A percentile compares a stretch with the other conserved stretches of the same genome.
Conservation (phyloP, 2,329 filamentous ascomycete genomes). For the Trematosphaeria pertusa region DNA sequence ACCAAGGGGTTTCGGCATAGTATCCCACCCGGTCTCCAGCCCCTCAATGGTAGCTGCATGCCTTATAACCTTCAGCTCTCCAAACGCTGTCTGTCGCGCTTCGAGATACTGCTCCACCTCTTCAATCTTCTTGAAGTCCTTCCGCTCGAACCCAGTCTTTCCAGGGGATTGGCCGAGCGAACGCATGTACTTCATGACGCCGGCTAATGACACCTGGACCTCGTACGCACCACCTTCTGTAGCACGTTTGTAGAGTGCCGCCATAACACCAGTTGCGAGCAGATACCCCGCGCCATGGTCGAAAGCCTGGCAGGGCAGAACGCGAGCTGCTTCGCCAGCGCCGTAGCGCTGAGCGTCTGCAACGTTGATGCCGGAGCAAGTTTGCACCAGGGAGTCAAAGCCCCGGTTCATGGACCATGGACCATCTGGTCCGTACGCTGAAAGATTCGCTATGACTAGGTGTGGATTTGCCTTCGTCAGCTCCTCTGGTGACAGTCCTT, state of each 20-base stretch:
- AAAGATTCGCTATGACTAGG: constrained; percentile 60
- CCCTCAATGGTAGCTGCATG: constrained; percentile 59
- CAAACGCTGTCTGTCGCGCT: constrained; percentile 54
- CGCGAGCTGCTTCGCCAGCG: constrained; percentile 48
- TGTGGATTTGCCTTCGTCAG: constrained; percentile 51
- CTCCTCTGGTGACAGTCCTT: constrained; percentile 51
- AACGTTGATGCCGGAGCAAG: constrained; percentile 63
- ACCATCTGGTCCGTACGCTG: constrained; percentile 59
- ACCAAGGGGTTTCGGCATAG: constrained; percentile 60
- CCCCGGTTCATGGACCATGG: constrained; percentile 58
- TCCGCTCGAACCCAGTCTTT: constrained; percentile 52
- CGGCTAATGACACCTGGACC: constrained; percentile 64
- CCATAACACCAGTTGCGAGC: constrained; percentile 60
- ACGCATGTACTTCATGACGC: constrained; percentile 62
- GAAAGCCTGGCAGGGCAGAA: constrained; percentile 62
- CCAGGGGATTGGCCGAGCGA: constrained; percentile 61
- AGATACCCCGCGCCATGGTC: constrained; percentile 65
- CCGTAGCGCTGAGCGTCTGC: constrained; percentile 60
- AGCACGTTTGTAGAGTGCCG: constrained; percentile 58
- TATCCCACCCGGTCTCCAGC: constrained; percentile 56
- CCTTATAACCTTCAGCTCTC: constrained; percentile 55
- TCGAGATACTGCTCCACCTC: constrained; percentile 52
- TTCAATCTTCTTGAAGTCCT: constrained; percentile 38
- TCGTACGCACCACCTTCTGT: constrained; percentile 56
- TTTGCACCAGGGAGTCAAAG: constrained; percentile 64